phyloP scores from a whole-genome alignment of 2,329 filamentous ascomycete genomes.

The Fonsecaea erecta region DNA sequence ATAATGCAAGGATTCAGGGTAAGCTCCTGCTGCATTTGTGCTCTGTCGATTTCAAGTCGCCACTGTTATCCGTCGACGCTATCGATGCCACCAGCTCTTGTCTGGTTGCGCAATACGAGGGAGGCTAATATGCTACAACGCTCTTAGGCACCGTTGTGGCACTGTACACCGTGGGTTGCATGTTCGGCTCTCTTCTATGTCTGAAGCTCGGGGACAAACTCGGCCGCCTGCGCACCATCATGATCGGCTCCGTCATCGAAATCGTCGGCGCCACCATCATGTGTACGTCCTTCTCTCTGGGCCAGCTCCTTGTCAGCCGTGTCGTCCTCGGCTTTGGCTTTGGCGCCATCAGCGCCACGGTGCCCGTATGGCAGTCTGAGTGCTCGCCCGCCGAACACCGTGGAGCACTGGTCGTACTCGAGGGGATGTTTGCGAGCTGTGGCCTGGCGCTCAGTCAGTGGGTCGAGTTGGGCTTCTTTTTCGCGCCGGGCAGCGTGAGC shows the following conservation, averaged over 20 bases:
- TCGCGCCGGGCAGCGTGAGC: slow-evolving; percentile 54
- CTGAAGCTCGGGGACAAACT: slow-evolving; percentile 58
- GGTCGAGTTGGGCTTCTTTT: slow-evolving; percentile 56
- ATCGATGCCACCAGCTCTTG: not conserved
- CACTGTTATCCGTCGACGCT: not conserved
- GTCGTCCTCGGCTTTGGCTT: slow-evolving; percentile 49
- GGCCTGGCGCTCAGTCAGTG: slow-evolving; percentile 43
- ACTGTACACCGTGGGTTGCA: slow-evolving; percentile 56
- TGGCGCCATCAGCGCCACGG: slow-evolving; percentile 45
- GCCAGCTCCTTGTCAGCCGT: slow-evolving; percentile 55
- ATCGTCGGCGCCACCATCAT: slow-evolving; percentile 52
- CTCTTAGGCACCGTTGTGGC: slow-evolving; percentile 41
- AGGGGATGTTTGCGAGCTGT: slow-evolving; percentile 41
- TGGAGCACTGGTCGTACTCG: slow-evolving; percentile 59
- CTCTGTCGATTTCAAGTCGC: not conserved
- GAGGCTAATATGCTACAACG: not conserved
- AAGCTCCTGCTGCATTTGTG: not conserved
- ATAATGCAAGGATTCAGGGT: slow-evolving; percentile 29
- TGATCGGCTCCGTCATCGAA: slow-evolving; percentile 48
- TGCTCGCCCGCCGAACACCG: slow-evolving; percentile 57
- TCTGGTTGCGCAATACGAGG: not conserved
- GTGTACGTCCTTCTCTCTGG: slow-evolving; percentile 45
- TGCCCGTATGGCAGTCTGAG: slow-evolving; percentile 49
- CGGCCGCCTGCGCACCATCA: slow-evolving; percentile 51
- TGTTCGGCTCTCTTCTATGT: slow-evolving; percentile 55